Conservation (phyloP, 257 asterid genomes). For the Scutellaria barbata region DNA sequence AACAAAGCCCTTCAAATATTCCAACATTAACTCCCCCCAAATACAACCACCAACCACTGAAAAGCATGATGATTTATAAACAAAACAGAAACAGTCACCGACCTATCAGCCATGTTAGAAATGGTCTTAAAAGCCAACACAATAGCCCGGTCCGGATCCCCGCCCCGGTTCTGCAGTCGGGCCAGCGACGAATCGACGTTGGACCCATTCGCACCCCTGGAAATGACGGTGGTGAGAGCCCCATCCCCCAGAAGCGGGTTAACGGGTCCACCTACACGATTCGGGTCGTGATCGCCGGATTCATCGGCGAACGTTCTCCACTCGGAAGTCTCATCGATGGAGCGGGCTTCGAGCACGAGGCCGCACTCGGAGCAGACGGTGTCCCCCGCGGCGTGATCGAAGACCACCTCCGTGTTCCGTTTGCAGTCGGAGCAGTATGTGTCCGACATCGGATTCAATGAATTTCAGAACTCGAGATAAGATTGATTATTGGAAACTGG, state of each 20-base stretch:
- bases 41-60: neutral
- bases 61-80: constrained; percentile 21
- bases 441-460: constrained; percentile 52
- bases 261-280: constrained; percentile 90
- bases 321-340: constrained; percentile 92
- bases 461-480: neutral
- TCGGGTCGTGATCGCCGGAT: constrained; percentile 90
- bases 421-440: constrained; percentile 88
- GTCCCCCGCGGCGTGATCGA: constrained; percentile 96
- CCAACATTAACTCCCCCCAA: neutral
- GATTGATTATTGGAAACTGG: neutral
- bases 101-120: constrained; percentile 93
- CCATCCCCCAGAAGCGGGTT: constrained; percentile 81
- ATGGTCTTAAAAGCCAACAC: constrained; percentile 78
- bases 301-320: constrained; percentile 95
- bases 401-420: constrained; percentile 86
- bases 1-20: constrained; percentile 27
- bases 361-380: constrained; percentile 98
- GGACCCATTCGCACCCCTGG: constrained; percentile 64
- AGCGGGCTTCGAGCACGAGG: constrained; percentile 80
- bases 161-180: constrained; percentile 86
- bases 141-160: constrained; percentile 91
- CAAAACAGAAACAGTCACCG: no score
- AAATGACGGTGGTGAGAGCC: constrained; percentile 76
- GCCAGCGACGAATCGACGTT: constrained; percentile 64